A percentile compares a stretch with the other conserved stretches of the same genome.
Evolutionary conservation across 1,284 basidiomycete species (phyloP).

Genomic region (Stereum hirsutum): DNA sequence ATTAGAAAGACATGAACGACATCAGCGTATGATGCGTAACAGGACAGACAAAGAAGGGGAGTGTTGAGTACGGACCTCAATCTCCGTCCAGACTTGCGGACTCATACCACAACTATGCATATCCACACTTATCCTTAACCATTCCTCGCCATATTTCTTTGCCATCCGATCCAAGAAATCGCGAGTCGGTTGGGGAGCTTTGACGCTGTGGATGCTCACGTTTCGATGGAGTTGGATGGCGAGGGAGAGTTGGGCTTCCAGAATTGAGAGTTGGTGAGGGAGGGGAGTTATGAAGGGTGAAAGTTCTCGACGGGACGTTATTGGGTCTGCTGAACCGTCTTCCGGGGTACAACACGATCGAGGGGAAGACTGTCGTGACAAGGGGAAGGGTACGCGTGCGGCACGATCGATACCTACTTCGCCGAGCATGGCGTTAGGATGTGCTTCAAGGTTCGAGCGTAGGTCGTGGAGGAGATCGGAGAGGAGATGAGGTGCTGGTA

Average conservation of each 20-base stretch:
- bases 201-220: conserved; percentile 75
- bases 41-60: conserved; percentile 1
- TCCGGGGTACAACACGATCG: background rate
- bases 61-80: conserved; percentile 43
- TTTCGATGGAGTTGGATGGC: conserved; percentile 65
- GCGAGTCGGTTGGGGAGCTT: conserved; percentile 53
- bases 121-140: conserved; percentile 59
- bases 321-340: conserved; percentile 10
- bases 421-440: conserved; percentile 68
- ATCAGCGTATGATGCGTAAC: conserved; percentile 1
- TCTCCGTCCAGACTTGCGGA: conserved; percentile 50
- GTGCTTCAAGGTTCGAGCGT: conserved; percentile 41
- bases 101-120: conserved; percentile 75
- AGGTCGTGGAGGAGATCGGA: conserved; percentile 41
- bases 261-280: conserved; percentile 60
- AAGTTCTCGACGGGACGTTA: conserved; percentile 31
- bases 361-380: conserved; percentile 18
- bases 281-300: conserved; percentile 66
- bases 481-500: conserved; percentile 59
- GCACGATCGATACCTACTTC: conserved; percentile 77
- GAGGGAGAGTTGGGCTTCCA: conserved; percentile 72
- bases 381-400: conserved; percentile 57
- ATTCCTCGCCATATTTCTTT: conserved; percentile 37
- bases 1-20: conserved; percentile 3
- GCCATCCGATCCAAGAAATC: conserved; percentile 50